Evolutionary conservation across 1,284 basidiomycete species (phyloP), one percentile per base, ranked within the genome.

Genomic region (Wallemia mellicola): DNA sequence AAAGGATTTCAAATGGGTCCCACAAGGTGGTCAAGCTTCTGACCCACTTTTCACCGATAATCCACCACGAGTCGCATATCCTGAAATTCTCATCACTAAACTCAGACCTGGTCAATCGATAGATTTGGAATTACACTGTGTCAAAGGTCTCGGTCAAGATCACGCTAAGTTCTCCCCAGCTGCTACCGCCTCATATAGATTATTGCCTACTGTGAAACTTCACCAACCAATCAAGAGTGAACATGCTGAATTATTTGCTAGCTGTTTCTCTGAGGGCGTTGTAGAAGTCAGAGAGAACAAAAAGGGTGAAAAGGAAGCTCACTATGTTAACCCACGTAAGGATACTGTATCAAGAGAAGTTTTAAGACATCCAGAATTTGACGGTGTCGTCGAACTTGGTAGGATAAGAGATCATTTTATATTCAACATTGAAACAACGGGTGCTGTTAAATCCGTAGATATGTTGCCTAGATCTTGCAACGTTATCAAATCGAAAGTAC

Each of bases 261-360:
- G 76, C 58, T 95, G 91, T 70, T 98, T 98, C 71, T 80, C 87
- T 0, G 76, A 81, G 0, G 89, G 89, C 2, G 92, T 98, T 33
- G 82, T 98, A 60, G 78, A 77, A 56, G 73, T 89, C 27, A 26
- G 61, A 69, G 28, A 64, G 65, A 9, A 78, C 68, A 71, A 71
- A 62, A 75, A 79, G 59, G 74, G 74, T 26, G 76, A 83, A 7
- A 79, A 85, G 64, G 70, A 75, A 54, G 70, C 77, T 24, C 73
- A 78, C 25, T 76, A 89, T 22, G 72, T 69, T 54, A 71, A 75
- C 63, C 68, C 77, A 24, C 76, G 92, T 27, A 81, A 81, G 62
- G 94, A 99, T 69, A 87, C 82, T 1, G 86, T 99, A 66, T 87
- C 82, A 64, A 76, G 94, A 57, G 92, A 98, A 69, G 91, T 92